Conservation (phyloP, 169 alveolate species). For the Plasmodium gaboni region DNA sequence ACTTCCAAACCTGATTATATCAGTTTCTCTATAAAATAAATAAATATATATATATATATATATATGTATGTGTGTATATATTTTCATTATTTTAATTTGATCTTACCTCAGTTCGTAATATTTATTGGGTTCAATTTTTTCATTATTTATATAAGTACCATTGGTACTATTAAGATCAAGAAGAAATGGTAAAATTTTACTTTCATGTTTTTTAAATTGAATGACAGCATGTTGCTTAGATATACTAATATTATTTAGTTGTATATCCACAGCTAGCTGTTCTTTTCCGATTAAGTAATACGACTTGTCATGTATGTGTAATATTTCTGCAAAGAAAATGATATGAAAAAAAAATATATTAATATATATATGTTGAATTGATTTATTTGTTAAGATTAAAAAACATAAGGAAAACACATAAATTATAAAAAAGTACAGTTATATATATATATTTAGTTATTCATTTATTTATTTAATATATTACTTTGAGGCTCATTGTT, state of each 20-base stretch:
- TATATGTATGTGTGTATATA: background rate
- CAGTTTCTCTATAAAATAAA: slow-evolving; percentile 30
- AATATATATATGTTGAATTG: background rate
- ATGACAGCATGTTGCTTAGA: slow-evolving; percentile 98
- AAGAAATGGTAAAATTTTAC: slow-evolving; percentile 91
- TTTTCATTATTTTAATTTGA: background rate
- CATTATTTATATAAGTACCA: slow-evolving; percentile 94
- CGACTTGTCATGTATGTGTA: slow-evolving; percentile 83
- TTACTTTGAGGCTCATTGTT: slow-evolving; percentile 53
- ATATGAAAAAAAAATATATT: background rate
- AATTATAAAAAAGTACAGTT: background rate
- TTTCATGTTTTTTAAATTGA: slow-evolving; percentile 90
- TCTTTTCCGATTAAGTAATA: slow-evolving; percentile 95
- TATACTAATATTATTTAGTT: slow-evolving; percentile 89
- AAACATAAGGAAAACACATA: too few relatives aligned
- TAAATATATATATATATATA: background rate
- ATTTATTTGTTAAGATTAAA: too few relatives aligned
- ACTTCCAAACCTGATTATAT: slow-evolving; percentile 54
- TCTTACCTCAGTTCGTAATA: slow-evolving; percentile 91
- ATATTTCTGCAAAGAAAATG: slow-evolving; percentile 77
- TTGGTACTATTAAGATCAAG: slow-evolving; percentile 96
- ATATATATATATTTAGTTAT: background rate
- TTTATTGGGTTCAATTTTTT: slow-evolving; percentile 91
- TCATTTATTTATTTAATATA: background rate
- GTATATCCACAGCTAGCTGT: slow-evolving; percentile 91